Base-by-base conservation (phyloP, 1,284 basidiomycete species). In the Cystobasidiaceae sp. region DNA sequence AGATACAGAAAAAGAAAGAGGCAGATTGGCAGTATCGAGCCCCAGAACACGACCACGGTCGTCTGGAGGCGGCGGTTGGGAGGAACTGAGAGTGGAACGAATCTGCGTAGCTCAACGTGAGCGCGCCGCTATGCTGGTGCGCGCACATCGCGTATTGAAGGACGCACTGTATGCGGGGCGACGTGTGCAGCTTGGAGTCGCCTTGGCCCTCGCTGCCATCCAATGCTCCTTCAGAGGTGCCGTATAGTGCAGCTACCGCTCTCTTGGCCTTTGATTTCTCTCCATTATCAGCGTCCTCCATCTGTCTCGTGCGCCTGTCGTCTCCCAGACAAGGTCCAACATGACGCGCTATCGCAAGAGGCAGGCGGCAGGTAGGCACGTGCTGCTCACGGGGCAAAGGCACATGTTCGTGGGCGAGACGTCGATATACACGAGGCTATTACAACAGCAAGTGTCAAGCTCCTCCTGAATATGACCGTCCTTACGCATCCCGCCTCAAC, bases 21-120 rank as follows among this genome's bases (percentile, higher is more conserved):
- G 54, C 82, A 83, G 68, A 88, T 81, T 2, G 89, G 84, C 55
- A 97, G 85, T 73, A 87, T 80, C 11, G 88, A 82, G 15, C 89
- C 89, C 91, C 90, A 97, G 56, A 86, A 73, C 11, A 93, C 87
- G 43, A 98, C 93, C 0, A 73, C 73, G 21, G 74, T 69, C 3
- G 77, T 77, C 57, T 77, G 77, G n/a, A 75, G 45, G 1, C 73
- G 62, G 8, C 74, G 70, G 44, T 70, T 70, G 25, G 67, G 69
- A 7, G 74, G 74, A 11, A 75, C 71, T 6, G 67, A 69, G 13
- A 74, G 68, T 8, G 74, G 74, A 3, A 71, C 74, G 45, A 75
- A 74, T 37, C 70, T 60, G 34, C 11, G 11, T 5, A 33, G 21
- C 41, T 45, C 28, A 58, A 32, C 32, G 41, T 19, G 33, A 32